Conservation (phyloP, 169 alveolate genomes). For the Eimeria praecox region DNA sequence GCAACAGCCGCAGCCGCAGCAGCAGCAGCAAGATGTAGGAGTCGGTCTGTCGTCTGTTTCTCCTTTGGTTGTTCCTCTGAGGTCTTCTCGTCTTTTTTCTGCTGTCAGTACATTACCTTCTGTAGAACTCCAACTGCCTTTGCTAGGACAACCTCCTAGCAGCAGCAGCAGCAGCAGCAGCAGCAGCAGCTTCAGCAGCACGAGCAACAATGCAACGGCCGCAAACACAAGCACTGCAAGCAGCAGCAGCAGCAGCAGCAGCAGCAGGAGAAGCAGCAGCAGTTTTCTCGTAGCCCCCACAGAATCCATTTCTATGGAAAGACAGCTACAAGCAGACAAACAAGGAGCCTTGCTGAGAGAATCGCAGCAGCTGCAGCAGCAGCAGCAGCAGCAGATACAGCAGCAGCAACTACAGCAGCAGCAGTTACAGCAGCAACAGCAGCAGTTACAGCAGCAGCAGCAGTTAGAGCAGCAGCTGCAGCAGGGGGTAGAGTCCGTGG, state of each 20-base stretch:
- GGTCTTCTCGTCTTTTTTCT: background rate
- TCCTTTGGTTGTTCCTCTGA: background rate
- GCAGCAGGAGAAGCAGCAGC: constrained; percentile 28
- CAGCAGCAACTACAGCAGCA: background rate
- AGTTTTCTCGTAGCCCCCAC: background rate
- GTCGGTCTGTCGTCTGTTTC: background rate
- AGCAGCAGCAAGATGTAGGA: constrained; percentile 13
- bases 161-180: constrained; percentile 62
- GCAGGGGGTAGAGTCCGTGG: background rate
- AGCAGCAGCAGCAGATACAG: background rate
- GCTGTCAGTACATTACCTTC: background rate
- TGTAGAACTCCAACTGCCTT: background rate
- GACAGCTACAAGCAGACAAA: background rate
- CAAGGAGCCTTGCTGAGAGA: background rate
- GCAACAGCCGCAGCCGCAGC: constrained; percentile 29
- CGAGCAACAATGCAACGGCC: background rate
- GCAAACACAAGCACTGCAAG: background rate
- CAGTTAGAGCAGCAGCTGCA: background rate
- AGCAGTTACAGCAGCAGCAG: background rate
- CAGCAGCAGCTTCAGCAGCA: constrained; percentile 65
- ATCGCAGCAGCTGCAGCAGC: constrained; percentile 18
- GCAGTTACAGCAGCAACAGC: background rate
- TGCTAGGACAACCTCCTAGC: constrained; percentile 7
- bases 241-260: constrained; percentile 62
- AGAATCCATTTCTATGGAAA: background rate